A percentile compares a stretch with the other conserved stretches of the same genome.
Conservation (phyloP, 2,329 filamentous ascomycete species). For the Shiraia bambusicola region DNA sequence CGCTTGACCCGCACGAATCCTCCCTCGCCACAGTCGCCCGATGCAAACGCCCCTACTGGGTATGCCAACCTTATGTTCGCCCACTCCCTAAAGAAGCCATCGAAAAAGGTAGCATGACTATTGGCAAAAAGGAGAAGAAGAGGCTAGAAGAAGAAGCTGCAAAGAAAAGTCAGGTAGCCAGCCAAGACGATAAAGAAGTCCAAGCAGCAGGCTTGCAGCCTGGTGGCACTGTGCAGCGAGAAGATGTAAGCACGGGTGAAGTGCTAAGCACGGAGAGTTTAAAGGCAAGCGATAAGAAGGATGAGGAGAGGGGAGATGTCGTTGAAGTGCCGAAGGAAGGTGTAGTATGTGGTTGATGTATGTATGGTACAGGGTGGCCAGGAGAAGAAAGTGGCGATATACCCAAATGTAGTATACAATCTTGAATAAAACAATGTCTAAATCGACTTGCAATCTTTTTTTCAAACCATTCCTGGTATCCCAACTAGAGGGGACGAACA, state of each 20-base stretch:
- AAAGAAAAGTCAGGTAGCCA: conserved; percentile 41
- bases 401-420: too few relatives aligned
- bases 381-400: conserved; percentile 1
- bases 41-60: conserved; percentile 84
- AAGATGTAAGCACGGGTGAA: conserved; percentile 38
- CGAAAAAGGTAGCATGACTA: conserved; percentile 72
- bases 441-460: too few relatives aligned
- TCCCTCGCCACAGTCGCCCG: conserved; percentile 66
- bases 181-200: conserved; percentile 35
- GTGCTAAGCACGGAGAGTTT: conserved; percentile 12
- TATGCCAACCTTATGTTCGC: conserved; percentile 83
- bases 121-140: conserved; percentile 67
- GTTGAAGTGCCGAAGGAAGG: conserved; percentile 49
- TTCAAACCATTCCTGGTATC: too few relatives aligned
- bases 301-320: conserved; percentile 17
- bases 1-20: conserved; percentile 51
- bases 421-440: too few relatives aligned
- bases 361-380: too few relatives aligned
- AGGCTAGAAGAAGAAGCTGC: conserved; percentile 45
- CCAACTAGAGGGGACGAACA: too few relatives aligned
- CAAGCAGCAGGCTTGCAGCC: conserved; percentile 27
- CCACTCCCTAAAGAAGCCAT: conserved; percentile 86
- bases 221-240: conserved; percentile 56
- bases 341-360: conserved; percentile 49
- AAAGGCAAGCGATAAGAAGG: conserved; percentile 9